phyloP scores from a whole-genome alignment of 2,329 filamentous ascomycete species.

The Cordyceps sp. region DNA sequence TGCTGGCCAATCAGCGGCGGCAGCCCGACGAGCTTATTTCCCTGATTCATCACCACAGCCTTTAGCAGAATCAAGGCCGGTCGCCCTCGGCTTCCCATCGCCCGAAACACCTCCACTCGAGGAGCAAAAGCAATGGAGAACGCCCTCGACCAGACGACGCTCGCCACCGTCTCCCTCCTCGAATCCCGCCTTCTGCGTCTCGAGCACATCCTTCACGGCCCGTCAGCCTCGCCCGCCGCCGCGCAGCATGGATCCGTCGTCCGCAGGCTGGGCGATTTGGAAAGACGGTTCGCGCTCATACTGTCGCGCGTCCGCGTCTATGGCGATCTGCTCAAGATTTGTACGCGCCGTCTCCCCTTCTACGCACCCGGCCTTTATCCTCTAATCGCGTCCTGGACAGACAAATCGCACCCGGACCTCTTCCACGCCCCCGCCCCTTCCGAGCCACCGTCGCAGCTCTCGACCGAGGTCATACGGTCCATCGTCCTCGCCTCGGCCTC shows the following conservation, averaged over 20 bases:
- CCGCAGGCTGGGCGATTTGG: slow-evolving; percentile 30
- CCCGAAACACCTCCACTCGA: background rate
- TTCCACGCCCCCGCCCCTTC: slow-evolving; percentile 30
- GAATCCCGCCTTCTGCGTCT: slow-evolving; percentile 42
- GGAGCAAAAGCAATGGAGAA: slow-evolving; percentile 12
- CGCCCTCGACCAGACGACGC: slow-evolving; percentile 32
- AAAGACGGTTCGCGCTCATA: slow-evolving; percentile 34
- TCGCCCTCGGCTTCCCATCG: no score
- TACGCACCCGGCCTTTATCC: background rate
- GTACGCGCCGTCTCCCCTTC: slow-evolving; percentile 21
- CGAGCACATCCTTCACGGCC: slow-evolving; percentile 41
- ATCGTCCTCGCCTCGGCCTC: slow-evolving; percentile 40
- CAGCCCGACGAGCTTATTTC: no score
- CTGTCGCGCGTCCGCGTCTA: slow-evolving; percentile 37
- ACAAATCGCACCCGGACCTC: slow-evolving; percentile 35
- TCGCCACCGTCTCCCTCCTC: slow-evolving; percentile 38
- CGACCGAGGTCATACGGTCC: slow-evolving; percentile 32
- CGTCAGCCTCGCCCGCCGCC: slow-evolving; percentile 13
- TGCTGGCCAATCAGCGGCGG: no score
- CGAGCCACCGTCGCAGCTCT: slow-evolving; percentile 33
- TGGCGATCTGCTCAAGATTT: slow-evolving; percentile 41
- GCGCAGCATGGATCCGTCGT: slow-evolving; percentile 22
- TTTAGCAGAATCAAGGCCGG: no score
- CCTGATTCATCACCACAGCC: no score
- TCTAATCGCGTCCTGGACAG: slow-evolving; percentile 21